Evolutionary conservation across 2,329 filamentous ascomycete species (phyloP), one percentile per base, ranked within the genome.

Genomic region (Botrytis deweyae): DNA sequence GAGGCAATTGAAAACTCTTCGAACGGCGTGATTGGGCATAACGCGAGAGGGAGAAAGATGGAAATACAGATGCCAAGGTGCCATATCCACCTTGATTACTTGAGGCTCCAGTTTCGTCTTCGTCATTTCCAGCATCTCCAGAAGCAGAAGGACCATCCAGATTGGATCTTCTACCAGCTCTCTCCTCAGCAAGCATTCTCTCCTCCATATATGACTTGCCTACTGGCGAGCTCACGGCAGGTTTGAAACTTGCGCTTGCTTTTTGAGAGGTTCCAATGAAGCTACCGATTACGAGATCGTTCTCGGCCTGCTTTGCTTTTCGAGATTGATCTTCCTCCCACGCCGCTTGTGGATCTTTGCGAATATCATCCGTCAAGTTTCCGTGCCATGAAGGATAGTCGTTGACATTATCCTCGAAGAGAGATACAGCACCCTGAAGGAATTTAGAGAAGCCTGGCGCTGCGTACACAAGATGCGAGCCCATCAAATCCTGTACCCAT

Each of bases 321-420:
- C 92, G 90, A 82, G 95, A 91, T 82, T 97, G 94, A 82, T 98
- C 95, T 79, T 96, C 92, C 77, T 97, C 92, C 81, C 97, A 98
- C 0, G 95, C 95, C 76, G 89, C 88, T 81, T 96, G 93, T 0
- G 96, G 96, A 81, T 98, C 95, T 81, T 93, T 94, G 78, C 95
- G 91, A 80, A 99, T 99, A 81, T 99, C 96, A 46, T 89, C 93
- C 81, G 98, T 95, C 62, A 98, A 87, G 76, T 97, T 93, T 79
- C 92, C 92, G 49, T 98, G 88, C 96, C 96, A 99, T 85, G 98
- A 98, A 22, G 96, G 96, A 80, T 98, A 90, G 76, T 90, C 95
- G 84, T 98, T 98, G 82, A 99, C 95, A 80, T 97, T 90, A 82
- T 99, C 94, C 80, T 98, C 96, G 78, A 98, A 98, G 3, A 99